Evolutionary conservation across 192 early-diverging fungal species (phyloP).

Genomic region (Gaertneriomyces semiglobifer): DNA sequence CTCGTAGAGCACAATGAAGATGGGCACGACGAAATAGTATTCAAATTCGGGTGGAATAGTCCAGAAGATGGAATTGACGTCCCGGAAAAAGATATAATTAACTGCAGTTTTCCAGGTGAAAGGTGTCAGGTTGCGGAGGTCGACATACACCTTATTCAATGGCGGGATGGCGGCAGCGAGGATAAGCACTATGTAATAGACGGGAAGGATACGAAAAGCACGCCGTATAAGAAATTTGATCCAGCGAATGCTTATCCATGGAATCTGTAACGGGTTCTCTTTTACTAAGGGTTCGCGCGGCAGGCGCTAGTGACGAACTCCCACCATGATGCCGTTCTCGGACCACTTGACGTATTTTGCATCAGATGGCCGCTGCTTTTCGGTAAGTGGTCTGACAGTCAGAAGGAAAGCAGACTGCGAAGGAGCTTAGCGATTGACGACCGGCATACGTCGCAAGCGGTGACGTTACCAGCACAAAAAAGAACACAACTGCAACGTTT

Average conservation of each 20-base stretch:
- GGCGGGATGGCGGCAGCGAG: conserved; percentile 22
- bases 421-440: too few species aligned
- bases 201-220: conserved; percentile 32
- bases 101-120: conserved; percentile 19
- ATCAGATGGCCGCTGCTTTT: conserved; percentile 25
- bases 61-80: conserved; percentile 38
- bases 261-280: conserved; percentile 4
- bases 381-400: conserved; percentile 30
- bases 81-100: conserved; percentile 25
- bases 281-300: too few species aligned
- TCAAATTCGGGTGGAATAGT: conserved; percentile 41
- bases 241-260: conserved; percentile 33
- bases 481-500: conserved; percentile 32
- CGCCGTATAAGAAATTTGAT: conserved; percentile 35
- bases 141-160: conserved; percentile 17
- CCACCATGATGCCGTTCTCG: conserved; percentile 14
- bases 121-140: conserved; percentile 14
- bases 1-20: conserved; percentile 32
- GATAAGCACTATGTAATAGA: conserved; percentile 30
- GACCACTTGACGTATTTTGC: conserved; percentile 31
- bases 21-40: conserved; percentile 33
- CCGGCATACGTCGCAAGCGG: too few species aligned
- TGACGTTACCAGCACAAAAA: conserved; percentile 23
- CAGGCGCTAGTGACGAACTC: too few species aligned
- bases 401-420: conserved; percentile 30